A percentile compares a stretch with the other conserved stretches of the same genome.
These are phyloP conservation scores for Monosporascus sp. DNA, from an alignment of 2,329 filamentous ascomycete species.

Conservation along the genomic window DNA sequence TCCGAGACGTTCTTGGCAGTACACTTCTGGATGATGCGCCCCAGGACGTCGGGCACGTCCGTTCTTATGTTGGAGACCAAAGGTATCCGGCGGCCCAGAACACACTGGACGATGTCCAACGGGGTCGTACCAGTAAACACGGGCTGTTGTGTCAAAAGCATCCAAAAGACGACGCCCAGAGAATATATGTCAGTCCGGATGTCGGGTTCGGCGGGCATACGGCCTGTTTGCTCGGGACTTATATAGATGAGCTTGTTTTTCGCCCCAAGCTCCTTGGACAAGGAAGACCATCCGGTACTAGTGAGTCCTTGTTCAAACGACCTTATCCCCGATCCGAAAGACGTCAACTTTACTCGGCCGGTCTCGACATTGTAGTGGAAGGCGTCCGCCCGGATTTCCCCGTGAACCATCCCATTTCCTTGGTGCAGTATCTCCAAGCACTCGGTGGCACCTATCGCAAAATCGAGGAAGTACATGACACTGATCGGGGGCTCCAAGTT, in stretches of 20 bases:
- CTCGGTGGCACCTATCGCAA: constrained; percentile 81
- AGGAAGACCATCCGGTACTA: constrained; percentile 77
- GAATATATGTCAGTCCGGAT: constrained; percentile 91
- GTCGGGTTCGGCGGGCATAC: constrained; percentile 88
- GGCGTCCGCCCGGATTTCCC: constrained; percentile 83
- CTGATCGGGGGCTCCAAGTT: constrained; percentile 57
- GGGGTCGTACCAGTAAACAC: constrained; percentile 77
- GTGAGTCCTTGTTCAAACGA: constrained; percentile 87
- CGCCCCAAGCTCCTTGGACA: constrained; percentile 79
- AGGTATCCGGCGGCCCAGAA: constrained; percentile 73
- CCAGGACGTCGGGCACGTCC: constrained; percentile 79
- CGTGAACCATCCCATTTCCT: constrained; percentile 78
- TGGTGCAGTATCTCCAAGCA: constrained; percentile 91
- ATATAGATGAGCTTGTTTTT: constrained; percentile 89
- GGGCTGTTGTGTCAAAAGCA: constrained; percentile 70
- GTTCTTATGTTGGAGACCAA: constrained; percentile 70
- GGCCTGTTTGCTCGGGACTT: constrained; percentile 89
- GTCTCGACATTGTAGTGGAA: constrained; percentile 78
- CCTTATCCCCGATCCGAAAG: constrained; percentile 79
- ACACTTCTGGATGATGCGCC: constrained; percentile 83
- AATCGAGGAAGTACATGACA: constrained; percentile 76
- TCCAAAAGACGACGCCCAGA: constrained; percentile 85
- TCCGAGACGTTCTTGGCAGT: constrained; percentile 84
- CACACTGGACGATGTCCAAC: constrained; percentile 86
- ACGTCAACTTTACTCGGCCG: constrained; percentile 70